Conservation (phyloP, 768 basidiomycete genomes). For the Leccinellum luteum region DNA sequence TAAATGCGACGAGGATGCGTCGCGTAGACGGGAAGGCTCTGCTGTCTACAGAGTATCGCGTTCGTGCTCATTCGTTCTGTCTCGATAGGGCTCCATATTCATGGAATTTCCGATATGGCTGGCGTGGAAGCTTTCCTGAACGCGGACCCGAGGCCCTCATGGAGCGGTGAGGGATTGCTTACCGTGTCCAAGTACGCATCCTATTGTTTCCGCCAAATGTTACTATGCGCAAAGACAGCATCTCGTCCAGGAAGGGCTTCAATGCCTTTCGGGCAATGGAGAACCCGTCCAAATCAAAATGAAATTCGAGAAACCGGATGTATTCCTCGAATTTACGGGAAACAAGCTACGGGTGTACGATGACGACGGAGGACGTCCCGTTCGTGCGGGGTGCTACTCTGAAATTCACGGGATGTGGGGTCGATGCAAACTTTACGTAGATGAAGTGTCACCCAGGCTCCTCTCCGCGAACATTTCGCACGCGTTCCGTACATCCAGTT, state of each 20-base stretch:
- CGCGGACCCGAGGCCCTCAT: slow-evolving; percentile 78
- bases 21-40: slow-evolving; percentile 56
- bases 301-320: slow-evolving; percentile 47
- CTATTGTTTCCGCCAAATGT: neutral
- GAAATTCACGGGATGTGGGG: slow-evolving; percentile 50
- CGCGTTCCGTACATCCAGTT: slow-evolving; percentile 49
- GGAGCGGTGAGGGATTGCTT: slow-evolving; percentile 70
- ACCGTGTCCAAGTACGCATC: slow-evolving; percentile 81
- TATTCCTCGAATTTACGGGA: slow-evolving; percentile 75
- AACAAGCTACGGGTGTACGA: slow-evolving; percentile 59
- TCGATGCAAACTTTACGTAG: slow-evolving; percentile 59
- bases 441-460: slow-evolving; percentile 46
- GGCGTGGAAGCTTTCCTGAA: slow-evolving; percentile 73
- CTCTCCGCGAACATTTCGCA: slow-evolving; percentile 46
- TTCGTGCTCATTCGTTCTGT: neutral
- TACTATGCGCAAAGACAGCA: slow-evolving; percentile 49
- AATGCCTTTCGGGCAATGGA: slow-evolving; percentile 77
- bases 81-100: slow-evolving; percentile 83
- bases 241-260: slow-evolving; percentile 57
- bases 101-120: slow-evolving; percentile 76
- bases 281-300: slow-evolving; percentile 34
- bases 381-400: slow-evolving; percentile 45
- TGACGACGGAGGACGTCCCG: slow-evolving; percentile 41
- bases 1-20: slow-evolving; percentile 86
- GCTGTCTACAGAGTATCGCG: neutral